A percentile compares a stretch with the other conserved stretches of the same genome.
These are phyloP conservation scores for Geosmithia putterillii DNA, from an alignment of 2,329 filamentous ascomycete genomes.

Conservation along the genomic window DNA sequence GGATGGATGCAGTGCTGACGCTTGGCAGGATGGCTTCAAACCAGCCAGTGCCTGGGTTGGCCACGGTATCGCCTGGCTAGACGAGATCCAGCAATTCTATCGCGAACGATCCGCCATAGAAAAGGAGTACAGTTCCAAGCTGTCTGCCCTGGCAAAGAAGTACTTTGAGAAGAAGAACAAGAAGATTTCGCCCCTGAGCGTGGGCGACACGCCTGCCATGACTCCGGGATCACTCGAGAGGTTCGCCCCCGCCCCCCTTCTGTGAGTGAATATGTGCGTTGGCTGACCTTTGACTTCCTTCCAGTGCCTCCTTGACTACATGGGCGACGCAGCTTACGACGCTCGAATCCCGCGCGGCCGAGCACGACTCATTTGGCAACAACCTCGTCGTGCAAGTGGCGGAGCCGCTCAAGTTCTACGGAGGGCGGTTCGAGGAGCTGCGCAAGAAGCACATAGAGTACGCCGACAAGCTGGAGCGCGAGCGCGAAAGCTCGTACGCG, in stretches of 20 bases:
- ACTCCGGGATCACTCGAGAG: conserved; percentile 92
- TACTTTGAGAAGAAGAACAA: conserved; percentile 96
- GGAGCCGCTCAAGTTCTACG: conserved; percentile 70
- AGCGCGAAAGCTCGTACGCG: conserved; percentile 71
- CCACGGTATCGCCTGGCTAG: conserved; percentile 85
- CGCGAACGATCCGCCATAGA: conserved; percentile 88
- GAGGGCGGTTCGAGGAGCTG: conserved; percentile 72
- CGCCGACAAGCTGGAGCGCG: conserved; percentile 76
- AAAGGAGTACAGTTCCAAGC: conserved; percentile 89
- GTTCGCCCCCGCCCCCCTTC: conserved; percentile 21
- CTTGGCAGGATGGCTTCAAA: conserved; percentile 80
- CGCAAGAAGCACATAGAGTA: conserved; percentile 87
- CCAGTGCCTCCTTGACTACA: conserved; percentile 83
- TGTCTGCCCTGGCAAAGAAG: conserved; percentile 80
- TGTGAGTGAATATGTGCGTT: not conserved
- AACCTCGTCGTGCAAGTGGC: conserved; percentile 72
- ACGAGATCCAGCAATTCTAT: conserved; percentile 96
- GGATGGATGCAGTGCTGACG: not conserved
- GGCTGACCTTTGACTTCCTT: conserved; percentile 8
- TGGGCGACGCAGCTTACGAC: conserved; percentile 92
- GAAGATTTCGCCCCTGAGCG: conserved; percentile 77
- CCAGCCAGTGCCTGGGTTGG: conserved; percentile 85
- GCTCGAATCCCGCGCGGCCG: conserved; percentile 73
- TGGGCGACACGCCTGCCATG: conserved; percentile 84
- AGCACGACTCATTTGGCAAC: conserved; percentile 76